These are phyloP conservation scores for Debaryomycetaceae sp. DNA, from an alignment of 1,139 yeast species.

Conservation along the genomic window DNA sequence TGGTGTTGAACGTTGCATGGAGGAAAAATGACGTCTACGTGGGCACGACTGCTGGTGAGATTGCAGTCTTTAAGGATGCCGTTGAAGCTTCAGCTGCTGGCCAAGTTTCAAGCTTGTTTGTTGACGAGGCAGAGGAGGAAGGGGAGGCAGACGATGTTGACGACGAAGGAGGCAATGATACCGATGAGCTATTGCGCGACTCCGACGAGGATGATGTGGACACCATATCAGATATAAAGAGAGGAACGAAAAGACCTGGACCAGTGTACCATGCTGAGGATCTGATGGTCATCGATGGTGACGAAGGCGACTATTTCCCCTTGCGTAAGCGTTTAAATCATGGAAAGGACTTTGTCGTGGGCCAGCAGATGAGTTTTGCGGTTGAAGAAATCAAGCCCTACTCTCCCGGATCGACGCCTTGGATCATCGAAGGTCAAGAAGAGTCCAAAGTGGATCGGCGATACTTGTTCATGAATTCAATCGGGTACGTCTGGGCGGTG, in stretches of 20 bases:
- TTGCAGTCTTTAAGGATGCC: slow-evolving; percentile 25
- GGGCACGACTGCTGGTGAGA: slow-evolving; percentile 50
- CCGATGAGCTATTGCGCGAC: slow-evolving; percentile 12
- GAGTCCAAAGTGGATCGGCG: slow-evolving; percentile 37
- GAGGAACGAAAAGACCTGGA: slow-evolving; percentile 2
- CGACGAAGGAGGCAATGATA: slow-evolving; percentile 12
- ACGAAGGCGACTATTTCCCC: slow-evolving; percentile 11
- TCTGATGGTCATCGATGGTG: slow-evolving; percentile 28
- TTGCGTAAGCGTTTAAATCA: slow-evolving; percentile 2
- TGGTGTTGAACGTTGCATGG: slow-evolving; percentile 16
- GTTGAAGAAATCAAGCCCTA: slow-evolving; percentile 23
- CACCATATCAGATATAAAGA: slow-evolving; percentile 3
- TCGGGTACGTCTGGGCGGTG: slow-evolving; percentile 80
- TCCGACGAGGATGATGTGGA: slow-evolving; percentile 8
- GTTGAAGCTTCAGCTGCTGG: slow-evolving; percentile 7
- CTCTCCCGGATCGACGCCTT: slow-evolving; percentile 83
- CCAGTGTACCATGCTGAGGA: slow-evolving; percentile 17
- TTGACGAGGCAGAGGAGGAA: slow-evolving; percentile 20
- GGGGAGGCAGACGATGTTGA: slow-evolving; percentile 8
- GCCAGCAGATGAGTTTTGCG: slow-evolving; percentile 1
- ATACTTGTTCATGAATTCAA: slow-evolving; percentile 68
- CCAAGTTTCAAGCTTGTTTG: slow-evolving; percentile 10
- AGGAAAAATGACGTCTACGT: slow-evolving; percentile 16
- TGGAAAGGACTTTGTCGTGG: slow-evolving; percentile 2
- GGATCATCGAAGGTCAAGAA: slow-evolving; percentile 33